Percentiles rank a stretch among this genome's conserved stretches.
Evolutionary conservation across 2,329 filamentous ascomycete genomes (phyloP).

Genomic region (Fusarium tupiense): DNA sequence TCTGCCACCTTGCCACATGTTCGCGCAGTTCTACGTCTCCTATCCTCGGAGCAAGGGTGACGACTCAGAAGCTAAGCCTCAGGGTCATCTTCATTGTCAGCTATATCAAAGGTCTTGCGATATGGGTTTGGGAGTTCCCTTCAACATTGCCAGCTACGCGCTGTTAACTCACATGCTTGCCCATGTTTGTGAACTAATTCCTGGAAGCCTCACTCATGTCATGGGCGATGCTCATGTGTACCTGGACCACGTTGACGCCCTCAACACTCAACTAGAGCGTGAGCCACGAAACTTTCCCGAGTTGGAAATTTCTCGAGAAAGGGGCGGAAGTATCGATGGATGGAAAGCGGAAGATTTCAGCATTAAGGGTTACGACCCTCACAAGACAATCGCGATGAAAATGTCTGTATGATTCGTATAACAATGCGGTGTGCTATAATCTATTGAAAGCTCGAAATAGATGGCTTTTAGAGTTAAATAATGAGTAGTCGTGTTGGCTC

Average conservation of each 20-base stretch:
- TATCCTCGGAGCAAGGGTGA: conserved; percentile 61
- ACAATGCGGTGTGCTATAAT: neutral
- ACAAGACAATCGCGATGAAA: conserved; percentile 96
- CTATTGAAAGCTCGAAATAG: conserved; percentile 12
- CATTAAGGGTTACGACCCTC: conserved; percentile 87
- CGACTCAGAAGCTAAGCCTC: conserved; percentile 52
- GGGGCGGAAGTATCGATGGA: conserved; percentile 82
- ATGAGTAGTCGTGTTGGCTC: neutral
- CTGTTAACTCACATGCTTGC: conserved; percentile 95
- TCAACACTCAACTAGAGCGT: conserved; percentile 81
- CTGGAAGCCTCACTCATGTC: conserved; percentile 89
- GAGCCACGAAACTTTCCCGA: conserved; percentile 85
- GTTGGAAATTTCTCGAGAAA: conserved; percentile 75
- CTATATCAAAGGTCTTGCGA: conserved; percentile 95
- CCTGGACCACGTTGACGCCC: conserved; percentile 87
- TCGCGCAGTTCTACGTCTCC: conserved; percentile 93
- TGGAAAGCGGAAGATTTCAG: conserved; percentile 91
- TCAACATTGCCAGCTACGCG: conserved; percentile 97
- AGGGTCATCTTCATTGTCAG: conserved; percentile 83
- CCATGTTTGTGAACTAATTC: conserved; percentile 82
- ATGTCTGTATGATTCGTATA: conserved; percentile 76
- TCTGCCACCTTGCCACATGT: conserved; percentile 95
- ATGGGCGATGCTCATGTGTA: conserved; percentile 99
- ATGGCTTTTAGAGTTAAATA: conserved; percentile 22
- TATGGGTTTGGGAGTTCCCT: conserved; percentile 96